phyloP scores from a whole-genome alignment of 495 filamentous ascomycete species.

The Hyaloscypha variabilis region DNA sequence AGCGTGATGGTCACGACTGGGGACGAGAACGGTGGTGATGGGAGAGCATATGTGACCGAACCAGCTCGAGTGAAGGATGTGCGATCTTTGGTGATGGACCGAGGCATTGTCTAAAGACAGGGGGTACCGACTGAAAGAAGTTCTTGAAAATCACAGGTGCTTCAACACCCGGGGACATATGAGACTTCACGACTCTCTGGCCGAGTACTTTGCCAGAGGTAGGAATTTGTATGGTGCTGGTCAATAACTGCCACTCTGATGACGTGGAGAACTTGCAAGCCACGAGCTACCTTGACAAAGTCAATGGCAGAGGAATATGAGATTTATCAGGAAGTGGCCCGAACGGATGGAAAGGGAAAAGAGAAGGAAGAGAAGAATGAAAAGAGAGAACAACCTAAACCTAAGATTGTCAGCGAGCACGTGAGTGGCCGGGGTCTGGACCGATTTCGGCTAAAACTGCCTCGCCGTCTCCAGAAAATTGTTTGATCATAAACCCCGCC shows the following conservation, averaged over 20 bases:
- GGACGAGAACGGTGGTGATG: slow-evolving; percentile 6
- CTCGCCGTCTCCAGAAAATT: neutral
- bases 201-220: too few relatives aligned
- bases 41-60: slow-evolving; percentile 15
- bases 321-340: neutral
- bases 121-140: too few relatives aligned
- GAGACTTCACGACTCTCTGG: too few relatives aligned
- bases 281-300: too few relatives aligned
- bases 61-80: slow-evolving; percentile 8
- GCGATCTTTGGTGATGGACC: slow-evolving; percentile 6
- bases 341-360: neutral
- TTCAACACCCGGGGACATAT: too few relatives aligned
- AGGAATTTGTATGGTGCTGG: too few relatives aligned
- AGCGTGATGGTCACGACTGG: slow-evolving; percentile 13
- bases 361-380: neutral
- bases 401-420: neutral
- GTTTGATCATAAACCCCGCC: neutral
- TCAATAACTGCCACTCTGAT: too few relatives aligned
- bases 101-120: neutral
- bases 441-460: neutral
- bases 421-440: neutral
- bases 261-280: too few relatives aligned
- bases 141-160: too few relatives aligned
- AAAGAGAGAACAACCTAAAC: too few relatives aligned
- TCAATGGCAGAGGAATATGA: neutral